Evolutionary conservation across 2,329 filamentous ascomycete genomes (phyloP), one percentile per base, ranked within the genome.

Genomic region (Tolypocladium inflatum): DNA sequence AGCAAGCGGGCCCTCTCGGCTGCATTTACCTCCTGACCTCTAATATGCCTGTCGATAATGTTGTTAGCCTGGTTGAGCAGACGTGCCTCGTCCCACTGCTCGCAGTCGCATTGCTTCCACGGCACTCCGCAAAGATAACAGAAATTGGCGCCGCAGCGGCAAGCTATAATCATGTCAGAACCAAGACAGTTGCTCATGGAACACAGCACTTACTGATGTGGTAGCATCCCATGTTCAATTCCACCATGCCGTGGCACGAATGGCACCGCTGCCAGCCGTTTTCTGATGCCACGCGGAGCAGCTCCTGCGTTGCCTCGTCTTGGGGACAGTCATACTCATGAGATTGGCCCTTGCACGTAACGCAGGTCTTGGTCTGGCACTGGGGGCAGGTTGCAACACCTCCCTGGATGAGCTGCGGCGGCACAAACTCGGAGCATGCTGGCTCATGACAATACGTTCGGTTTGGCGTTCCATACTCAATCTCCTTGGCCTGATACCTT

Each of bases 251-350:
- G 0, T 60, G 60, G 61, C 82, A 86, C 0, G 59, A 53, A 2
- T 62, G 65, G 58, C 82, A 86, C 2, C 74, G 69, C 63, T 78
- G 74, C 82, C 81, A 86, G 0, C 74, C 72, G 4, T 79, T 64
- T 0, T 67, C 59, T 0, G 38, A 13, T 17, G 38, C 38, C 17
- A 39, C 17, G 38, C 65, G 53, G 1, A 82, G 59, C 0, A 82
- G 54, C 26, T 72, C 61, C 51, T 78, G 68, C 0, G 76, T 59
- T 0, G 63, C 65, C 0, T 62, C 59, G 51, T 85, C 78, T 0
- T 74, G 53, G 0, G 76, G 74, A 60, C 82, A 86, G 26, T 79
- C 75, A 0, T 72, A 76, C 0, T 30, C n/a, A 56, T 86, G 38
- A 17, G 13, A 15, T 17, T 57, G 58, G 0, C 56, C 63, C 60